Base-by-base conservation (phyloP, 768 basidiomycete genomes). In the Suillus weaverae region DNA sequence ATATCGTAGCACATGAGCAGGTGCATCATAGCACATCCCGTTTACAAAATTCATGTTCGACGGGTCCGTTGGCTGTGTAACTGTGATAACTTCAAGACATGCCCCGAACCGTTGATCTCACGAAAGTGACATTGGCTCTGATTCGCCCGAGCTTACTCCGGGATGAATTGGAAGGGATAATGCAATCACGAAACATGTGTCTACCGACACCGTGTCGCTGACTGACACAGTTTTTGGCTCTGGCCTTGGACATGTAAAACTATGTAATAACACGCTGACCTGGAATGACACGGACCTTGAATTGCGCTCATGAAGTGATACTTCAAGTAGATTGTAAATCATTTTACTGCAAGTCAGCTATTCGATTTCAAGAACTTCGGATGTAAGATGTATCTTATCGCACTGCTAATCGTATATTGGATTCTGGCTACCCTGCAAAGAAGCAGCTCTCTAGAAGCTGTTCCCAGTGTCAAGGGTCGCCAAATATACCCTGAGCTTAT, bases 401-500 rank as follows among this genome's bases (percentile, higher is more conserved):
- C 32, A 54, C 10, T 6, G 53, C 53, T 20, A 33, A 54, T 33
- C n/a, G 51, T 20, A 54, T 33, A 54, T 33, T 54, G 53, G 10
- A 54, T 54, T 33, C 10, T n/a, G 18, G 32, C 8, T 10, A 57
- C 36, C 16, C 14, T 57, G 9, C 35, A 39, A 39, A 59, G 38
- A 39, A 41, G 18, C 11, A 41, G 38, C 38, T 59, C 18, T 41
- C 46, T 48, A 48, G 22, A 48, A 30, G 26, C 9, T 59, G 26
- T 30, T 59, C 26, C 46, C 43, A 70, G 63, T 30, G 59, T 65
- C 20, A 43, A 67, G 43, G 26, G 70, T 67, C 8, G 65, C 59
- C 38, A 88, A 72, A 70, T 81, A 82, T 5, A 70, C 70, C 59
- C 81, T 80, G 43, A 91, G 76, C 69, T 86, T 86, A 62, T 83